Percentiles rank a stretch among this genome's conserved stretches.
These are phyloP conservation scores for Chlamydomonas asymmetrica DNA, from an alignment of 139 green algal genomes.

Conservation along the genomic window DNA sequence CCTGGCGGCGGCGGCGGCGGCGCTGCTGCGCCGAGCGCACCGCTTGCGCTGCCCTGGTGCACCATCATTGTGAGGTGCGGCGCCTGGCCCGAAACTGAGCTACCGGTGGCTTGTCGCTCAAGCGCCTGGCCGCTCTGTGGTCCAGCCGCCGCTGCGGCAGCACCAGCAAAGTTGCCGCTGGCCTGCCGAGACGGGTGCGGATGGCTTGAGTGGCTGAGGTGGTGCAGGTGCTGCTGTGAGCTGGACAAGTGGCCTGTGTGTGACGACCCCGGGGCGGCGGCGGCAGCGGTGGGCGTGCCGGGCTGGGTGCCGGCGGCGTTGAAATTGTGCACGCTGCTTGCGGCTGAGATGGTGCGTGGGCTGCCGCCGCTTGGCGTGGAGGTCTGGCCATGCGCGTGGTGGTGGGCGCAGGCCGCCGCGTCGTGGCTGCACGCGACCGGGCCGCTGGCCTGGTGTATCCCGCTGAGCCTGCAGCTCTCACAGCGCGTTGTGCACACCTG, in stretches of 20 bases:
- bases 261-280: not conserved
- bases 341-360: too few relatives aligned
- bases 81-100: too few relatives aligned
- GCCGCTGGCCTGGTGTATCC: not conserved
- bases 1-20: too few relatives aligned
- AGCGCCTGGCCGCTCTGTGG: too few relatives aligned
- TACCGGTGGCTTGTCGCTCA: too few relatives aligned
- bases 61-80: too few relatives aligned
- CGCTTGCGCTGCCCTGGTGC: too few relatives aligned
- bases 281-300: not conserved
- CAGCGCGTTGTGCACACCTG: conserved; percentile 25
- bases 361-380: too few relatives aligned
- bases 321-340: conserved; percentile 16
- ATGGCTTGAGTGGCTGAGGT: not conserved
- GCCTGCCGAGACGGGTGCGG: not conserved
- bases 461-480: conserved; percentile 15
- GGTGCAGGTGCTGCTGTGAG: not conserved
- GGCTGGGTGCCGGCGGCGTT: conserved; percentile 1
- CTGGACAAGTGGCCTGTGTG: not conserved
- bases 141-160: not conserved
- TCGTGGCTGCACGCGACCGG: conserved; percentile 7
- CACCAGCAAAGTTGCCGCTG: not conserved
- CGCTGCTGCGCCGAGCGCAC: too few relatives aligned
- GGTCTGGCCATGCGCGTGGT: too few relatives aligned
- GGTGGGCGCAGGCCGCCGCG: too few relatives aligned